Conservation (phyloP, 495 filamentous ascomycete species). For the Xylaria palmicola region DNA sequence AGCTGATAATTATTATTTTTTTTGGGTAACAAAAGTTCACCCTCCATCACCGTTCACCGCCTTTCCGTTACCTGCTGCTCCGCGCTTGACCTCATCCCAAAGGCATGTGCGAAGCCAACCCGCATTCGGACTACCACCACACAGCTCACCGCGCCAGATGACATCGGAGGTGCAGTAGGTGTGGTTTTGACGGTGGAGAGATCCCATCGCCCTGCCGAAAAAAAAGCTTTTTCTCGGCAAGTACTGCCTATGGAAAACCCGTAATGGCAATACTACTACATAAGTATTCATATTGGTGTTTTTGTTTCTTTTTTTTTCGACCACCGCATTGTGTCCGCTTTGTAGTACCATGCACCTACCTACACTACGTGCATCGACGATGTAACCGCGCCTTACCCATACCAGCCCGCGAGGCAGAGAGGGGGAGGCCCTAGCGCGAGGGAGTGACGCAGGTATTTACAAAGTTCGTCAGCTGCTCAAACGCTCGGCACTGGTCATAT, state of each 20-base stretch:
- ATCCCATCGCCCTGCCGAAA: neutral
- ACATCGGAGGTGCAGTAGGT: no score
- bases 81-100: neutral
- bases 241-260: no score
- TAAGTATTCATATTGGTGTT: no score
- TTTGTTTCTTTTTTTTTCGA: no score
- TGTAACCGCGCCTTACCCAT: neutral
- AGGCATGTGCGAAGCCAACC: neutral
- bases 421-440: no score
- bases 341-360: neutral
- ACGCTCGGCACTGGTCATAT: no score
- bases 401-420: no score
- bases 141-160: neutral
- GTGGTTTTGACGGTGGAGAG: no score
- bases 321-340: no score
- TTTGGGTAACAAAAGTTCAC: neutral
- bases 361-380: neutral
- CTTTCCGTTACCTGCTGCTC: conserved; percentile 1
- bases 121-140: neutral
- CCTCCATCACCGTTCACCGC: conserved; percentile 12
- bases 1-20: neutral
- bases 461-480: no score
- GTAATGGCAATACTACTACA: no score
- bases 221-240: neutral
- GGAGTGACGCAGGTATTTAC: no score